These are phyloP conservation scores for Pholiota adiposa DNA, from an alignment of 1,284 basidiomycete species.

Conservation along the genomic window DNA sequence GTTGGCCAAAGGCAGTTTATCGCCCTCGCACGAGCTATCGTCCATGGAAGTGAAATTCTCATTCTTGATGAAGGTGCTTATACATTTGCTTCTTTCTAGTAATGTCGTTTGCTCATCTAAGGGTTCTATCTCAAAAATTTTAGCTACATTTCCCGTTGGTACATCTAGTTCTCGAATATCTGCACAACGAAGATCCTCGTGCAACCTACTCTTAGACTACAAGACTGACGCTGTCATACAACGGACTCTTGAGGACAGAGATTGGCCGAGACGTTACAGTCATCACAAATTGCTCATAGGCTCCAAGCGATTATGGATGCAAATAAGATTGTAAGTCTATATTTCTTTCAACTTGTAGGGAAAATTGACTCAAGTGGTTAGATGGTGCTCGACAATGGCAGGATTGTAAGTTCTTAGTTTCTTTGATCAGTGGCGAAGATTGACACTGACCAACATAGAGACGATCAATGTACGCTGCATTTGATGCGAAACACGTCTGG, in stretches of 20 bases:
- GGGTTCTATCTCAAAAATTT: not conserved
- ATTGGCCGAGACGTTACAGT: slow-evolving; percentile 57
- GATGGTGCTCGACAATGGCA: slow-evolving; percentile 39
- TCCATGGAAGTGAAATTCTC: slow-evolving; percentile 59
- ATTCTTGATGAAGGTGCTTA: slow-evolving; percentile 61
- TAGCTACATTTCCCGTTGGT: slow-evolving; percentile 57
- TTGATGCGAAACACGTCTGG: slow-evolving; percentile 84
- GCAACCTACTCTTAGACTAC: slow-evolving; percentile 44
- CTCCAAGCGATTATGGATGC: slow-evolving; percentile 71
- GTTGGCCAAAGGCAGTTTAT: slow-evolving; percentile 75
- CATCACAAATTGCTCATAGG: slow-evolving; percentile 68
- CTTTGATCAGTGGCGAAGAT: too few relatives aligned
- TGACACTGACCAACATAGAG: too few relatives aligned
- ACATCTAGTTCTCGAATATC: slow-evolving; percentile 6
- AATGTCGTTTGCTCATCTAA: not conserved
- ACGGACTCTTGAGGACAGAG: slow-evolving; percentile 52
- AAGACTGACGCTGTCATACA: slow-evolving; percentile 63
- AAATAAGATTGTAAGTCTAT: slow-evolving; percentile 45
- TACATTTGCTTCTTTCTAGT: not conserved
- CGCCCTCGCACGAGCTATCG: slow-evolving; percentile 56
- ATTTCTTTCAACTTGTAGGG: too few relatives aligned
- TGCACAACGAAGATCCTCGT: slow-evolving; percentile 5
- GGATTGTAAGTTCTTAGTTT: slow-evolving; percentile 28
- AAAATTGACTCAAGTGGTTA: too few relatives aligned
- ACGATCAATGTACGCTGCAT: slow-evolving; percentile 60